A percentile compares a stretch with the other conserved stretches of the same genome.
These are phyloP conservation scores for Blastocystis sp. DNA, from an alignment of 352 stramenopile genomes.

Conservation along the genomic window DNA sequence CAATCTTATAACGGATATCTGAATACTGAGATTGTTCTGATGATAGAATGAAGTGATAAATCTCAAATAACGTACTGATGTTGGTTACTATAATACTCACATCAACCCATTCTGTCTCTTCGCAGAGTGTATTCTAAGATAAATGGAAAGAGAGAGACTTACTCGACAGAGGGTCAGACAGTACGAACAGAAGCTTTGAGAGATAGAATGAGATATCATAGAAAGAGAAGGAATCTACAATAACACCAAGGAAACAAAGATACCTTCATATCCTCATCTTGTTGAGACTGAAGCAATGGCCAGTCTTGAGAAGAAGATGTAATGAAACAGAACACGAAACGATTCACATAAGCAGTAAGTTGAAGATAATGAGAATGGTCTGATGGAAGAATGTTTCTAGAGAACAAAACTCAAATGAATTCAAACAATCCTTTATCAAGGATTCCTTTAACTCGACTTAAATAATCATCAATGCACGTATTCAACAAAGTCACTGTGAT, in stretches of 20 bases:
- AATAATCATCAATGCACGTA: not conserved
- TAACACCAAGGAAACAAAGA: not conserved
- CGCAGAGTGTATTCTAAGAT: not conserved
- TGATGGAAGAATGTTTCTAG: not conserved
- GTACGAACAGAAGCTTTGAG: not conserved
- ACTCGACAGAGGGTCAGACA: not conserved
- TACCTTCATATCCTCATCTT: not conserved
- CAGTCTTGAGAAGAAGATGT: not conserved
- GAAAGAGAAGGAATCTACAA: not conserved
- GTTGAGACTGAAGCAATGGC: not conserved
- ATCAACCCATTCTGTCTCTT: not conserved
- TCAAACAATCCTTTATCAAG: not conserved
- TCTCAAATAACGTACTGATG: not conserved
- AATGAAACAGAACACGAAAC: not conserved
- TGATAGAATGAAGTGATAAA: not conserved
- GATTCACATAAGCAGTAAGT: not conserved
- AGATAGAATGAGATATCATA: not conserved
- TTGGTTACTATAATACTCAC: not conserved
- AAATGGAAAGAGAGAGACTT: not conserved
- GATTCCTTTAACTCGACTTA: not conserved
- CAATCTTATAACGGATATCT: not conserved
- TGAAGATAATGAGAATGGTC: not conserved
- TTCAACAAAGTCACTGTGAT: not conserved
- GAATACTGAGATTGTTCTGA: not conserved
- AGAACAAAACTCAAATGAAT: not conserved